These are phyloP conservation scores for Otatea glauca DNA, from an alignment of 176 grass and related monocot species.

Conservation along the genomic window DNA sequence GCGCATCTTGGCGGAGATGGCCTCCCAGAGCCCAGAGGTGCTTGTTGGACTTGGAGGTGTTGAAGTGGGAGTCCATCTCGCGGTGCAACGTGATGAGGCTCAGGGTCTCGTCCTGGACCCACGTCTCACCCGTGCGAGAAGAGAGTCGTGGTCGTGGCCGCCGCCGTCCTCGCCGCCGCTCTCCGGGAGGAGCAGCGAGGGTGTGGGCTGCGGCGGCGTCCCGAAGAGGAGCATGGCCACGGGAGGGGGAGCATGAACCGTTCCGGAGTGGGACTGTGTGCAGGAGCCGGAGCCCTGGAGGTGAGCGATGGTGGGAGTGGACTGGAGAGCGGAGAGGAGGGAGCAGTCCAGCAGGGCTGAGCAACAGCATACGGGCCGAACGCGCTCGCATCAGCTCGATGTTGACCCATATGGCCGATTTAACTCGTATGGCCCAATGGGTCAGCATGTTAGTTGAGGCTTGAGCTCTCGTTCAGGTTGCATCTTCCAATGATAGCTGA, in stretches of 20 bases:
- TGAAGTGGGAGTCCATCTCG: slow-evolving; percentile 88
- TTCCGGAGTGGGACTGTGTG: slow-evolving; percentile 15
- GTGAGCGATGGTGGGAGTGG: background rate
- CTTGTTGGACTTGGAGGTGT: slow-evolving; percentile 98
- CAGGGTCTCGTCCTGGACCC: slow-evolving; percentile 90
- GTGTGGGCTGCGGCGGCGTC: slow-evolving; percentile 50
- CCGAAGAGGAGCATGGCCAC: slow-evolving; percentile 64
- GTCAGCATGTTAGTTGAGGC: no score
- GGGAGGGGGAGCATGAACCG: background rate
- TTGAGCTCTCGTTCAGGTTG: no score
- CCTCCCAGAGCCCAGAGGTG: slow-evolving; percentile 99
- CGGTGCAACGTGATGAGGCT: slow-evolving; percentile 76
- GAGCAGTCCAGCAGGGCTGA: background rate
- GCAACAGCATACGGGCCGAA: background rate
- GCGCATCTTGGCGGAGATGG: slow-evolving; percentile 91
- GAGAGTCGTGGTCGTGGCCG: slow-evolving; percentile 52
- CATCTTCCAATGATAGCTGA: no score
- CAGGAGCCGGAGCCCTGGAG: background rate
- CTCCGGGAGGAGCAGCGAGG: slow-evolving; percentile 62
- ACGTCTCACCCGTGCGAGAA: slow-evolving; percentile 73
- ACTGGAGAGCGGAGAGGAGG: background rate
- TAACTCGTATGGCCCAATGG: no score
- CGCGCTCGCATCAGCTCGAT: background rate
- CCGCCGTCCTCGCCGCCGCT: slow-evolving; percentile 77
- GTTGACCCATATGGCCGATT: background rate